Base-by-base conservation (phyloP, 352 stramenopile genomes). In the Phytopythium ostracodes region DNA sequence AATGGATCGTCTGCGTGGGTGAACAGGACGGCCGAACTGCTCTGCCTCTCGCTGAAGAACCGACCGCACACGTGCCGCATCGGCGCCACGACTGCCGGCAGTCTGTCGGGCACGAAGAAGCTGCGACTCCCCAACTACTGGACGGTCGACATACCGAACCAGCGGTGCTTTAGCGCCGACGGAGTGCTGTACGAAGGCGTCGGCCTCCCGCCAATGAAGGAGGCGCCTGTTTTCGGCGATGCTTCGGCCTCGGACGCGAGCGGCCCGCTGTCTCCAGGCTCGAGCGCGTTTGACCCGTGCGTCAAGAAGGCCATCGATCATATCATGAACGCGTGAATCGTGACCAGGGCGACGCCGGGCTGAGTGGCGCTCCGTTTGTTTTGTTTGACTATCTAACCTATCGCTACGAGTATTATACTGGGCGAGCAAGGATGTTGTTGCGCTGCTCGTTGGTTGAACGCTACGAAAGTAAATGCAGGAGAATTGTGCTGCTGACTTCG, bases 101-200 rank as follows among this genome's bases (percentile, higher is more conserved):
- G 73, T 31, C 65, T 92, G 15, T 89, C 86, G 25, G 65, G 73
- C 54, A 89, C 84, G 24, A 70, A 70, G 8, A 79, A 87, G 55
- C 52, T 92, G 17, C 79, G 79, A n/a, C 74, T 94, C 25, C 86
- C 86, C 12, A 94, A 94, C 63, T 89, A 79, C 61, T 94, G 86
- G 86, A 86, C 75, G 2, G 77, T 94, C 22, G 84, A 94, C 33
- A 87, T 94, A 50, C 86, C 86, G 11, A 71, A 89, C 53, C 68
- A 90, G 57, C 79, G 79, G n/a, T 85, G 80, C 59, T 88, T 88
- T 56, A 89, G 81, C 56, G 72, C 71, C 1, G 73, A 89, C 44
- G 75, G 84, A 20, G 62, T 79, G 60, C 51, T 89, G 7, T 93
- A 73, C 49, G 80, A 91, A 55, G 74, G 75, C 51, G 57, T 79